phyloP scores from a whole-genome alignment of 768 basidiomycete species.

The Fistulinella prunicolor region DNA sequence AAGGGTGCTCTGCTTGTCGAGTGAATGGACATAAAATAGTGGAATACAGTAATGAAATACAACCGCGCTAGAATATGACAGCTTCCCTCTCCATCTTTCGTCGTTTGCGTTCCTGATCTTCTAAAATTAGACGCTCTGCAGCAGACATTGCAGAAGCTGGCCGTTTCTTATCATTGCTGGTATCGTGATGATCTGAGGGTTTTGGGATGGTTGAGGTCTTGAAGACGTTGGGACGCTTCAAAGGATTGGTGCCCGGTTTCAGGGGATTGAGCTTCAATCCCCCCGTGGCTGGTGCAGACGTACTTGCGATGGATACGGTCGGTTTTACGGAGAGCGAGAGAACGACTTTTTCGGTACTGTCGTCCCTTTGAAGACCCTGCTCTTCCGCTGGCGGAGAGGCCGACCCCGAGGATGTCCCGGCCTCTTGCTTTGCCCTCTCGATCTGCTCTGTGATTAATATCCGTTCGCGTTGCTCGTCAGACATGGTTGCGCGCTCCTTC shows the following conservation, averaged over 20 bases:
- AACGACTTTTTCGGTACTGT: conserved; percentile 69
- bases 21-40: conserved; percentile 4
- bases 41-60: conserved; percentile 5
- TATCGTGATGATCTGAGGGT: conserved; percentile 25
- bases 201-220: conserved; percentile 46
- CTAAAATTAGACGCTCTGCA: conserved; percentile 81
- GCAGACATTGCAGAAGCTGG: conserved; percentile 66
- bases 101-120: conserved; percentile 89
- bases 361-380: conserved; percentile 64
- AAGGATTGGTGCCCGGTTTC: conserved; percentile 46
- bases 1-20: not conserved
- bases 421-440: conserved; percentile 67
- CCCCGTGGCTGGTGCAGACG: conserved; percentile 32
- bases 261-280: conserved; percentile 61
- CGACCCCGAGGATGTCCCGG: conserved; percentile 29
- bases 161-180: conserved; percentile 57
- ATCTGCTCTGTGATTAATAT: conserved; percentile 90
- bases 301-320: conserved; percentile 24
- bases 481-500: conserved; percentile 87
- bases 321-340: conserved; percentile 67
- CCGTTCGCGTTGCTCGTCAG: conserved; percentile 94
- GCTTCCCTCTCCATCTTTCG: conserved; percentile 63
- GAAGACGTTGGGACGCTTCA: conserved; percentile 75
- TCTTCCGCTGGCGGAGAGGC: conserved; percentile 45
- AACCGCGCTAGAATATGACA: conserved; percentile 11